Conservation (phyloP, 2,329 filamentous ascomycete species). For the Phyllosticta capitalensis region DNA sequence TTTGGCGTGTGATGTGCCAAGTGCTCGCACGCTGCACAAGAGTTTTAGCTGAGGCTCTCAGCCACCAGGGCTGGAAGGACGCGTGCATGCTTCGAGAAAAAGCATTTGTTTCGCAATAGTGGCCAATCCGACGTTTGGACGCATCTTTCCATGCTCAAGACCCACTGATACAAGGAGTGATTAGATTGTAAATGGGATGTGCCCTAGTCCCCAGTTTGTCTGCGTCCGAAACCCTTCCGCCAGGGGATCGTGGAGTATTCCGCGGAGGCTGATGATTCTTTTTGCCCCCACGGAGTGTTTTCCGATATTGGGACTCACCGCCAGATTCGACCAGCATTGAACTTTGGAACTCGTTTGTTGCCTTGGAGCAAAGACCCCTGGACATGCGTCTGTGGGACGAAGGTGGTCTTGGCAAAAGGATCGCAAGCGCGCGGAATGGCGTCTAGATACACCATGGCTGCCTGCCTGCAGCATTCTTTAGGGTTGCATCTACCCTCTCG, state of each 20-base stretch:
- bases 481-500: background rate
- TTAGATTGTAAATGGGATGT: background rate
- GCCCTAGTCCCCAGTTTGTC: background rate
- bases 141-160: background rate
- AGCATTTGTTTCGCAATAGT: background rate
- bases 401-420: background rate
- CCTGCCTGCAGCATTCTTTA: background rate
- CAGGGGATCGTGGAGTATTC: background rate
- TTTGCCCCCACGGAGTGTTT: background rate
- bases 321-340: background rate
- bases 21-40: background rate
- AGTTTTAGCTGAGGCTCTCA: background rate
- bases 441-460: background rate
- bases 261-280: background rate
- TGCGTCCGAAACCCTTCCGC: background rate
- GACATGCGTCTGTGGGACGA: background rate
- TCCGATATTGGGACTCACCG: background rate
- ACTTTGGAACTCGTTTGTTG: background rate
- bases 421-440: background rate
- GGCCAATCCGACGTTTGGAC: background rate
- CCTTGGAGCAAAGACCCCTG: background rate
- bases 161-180: background rate
- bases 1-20: background rate
- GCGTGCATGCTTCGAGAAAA: background rate
- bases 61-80: background rate